Evolutionary conservation across 2,329 filamentous ascomycete genomes (phyloP), one percentile per base, ranked within the genome.

Genomic region (Teratosphaeria epicoccoides): DNA sequence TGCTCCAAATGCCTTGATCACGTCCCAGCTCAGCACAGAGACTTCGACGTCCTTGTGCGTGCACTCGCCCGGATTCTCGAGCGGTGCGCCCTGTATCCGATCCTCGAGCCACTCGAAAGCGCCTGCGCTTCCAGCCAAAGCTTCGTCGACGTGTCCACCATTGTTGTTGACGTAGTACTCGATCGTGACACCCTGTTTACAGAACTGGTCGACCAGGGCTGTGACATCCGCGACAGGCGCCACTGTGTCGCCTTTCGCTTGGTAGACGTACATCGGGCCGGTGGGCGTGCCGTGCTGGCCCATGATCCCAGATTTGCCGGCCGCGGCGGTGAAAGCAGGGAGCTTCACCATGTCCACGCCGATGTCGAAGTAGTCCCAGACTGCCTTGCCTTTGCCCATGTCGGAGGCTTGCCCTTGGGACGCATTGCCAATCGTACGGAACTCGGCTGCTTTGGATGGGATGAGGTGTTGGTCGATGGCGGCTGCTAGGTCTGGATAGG

Each of bases 221-320:
- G 67, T 63, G 3, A 62, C 65, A 37, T 65, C 60, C 5, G 47
- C 52, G 0, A 65, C 50, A 2, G 60, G 54, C 37, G 58, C 61
- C 12, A 68, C 55, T 49, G 68, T 63, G 50, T 68, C 66, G 1
- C 56, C 52, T 9, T 61, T 55, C 3, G 66, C 61, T 46, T 69
- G 66, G 50, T 68, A 68, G 5, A 62, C 53, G 40, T 63, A 68
- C 4, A 64, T 26, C 1, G 64, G 65, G 5, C 14, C 17, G 1
- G 14, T 17, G 14, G 33, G 33, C 9, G n/a, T 7, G 33, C 33
- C 33, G n/a, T 40, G 33, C 33, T 40, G 33, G 7, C 33, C 33
- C 33, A 40, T 40, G 6, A 40, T 40, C n/a, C 33, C 33, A 17
- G 33, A 40, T 17, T 4, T n/a, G n/a, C 5, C 20, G 4, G 33